Conservation (phyloP, 306 rosid species). For the Herpetospermum pedunculosum region DNA sequence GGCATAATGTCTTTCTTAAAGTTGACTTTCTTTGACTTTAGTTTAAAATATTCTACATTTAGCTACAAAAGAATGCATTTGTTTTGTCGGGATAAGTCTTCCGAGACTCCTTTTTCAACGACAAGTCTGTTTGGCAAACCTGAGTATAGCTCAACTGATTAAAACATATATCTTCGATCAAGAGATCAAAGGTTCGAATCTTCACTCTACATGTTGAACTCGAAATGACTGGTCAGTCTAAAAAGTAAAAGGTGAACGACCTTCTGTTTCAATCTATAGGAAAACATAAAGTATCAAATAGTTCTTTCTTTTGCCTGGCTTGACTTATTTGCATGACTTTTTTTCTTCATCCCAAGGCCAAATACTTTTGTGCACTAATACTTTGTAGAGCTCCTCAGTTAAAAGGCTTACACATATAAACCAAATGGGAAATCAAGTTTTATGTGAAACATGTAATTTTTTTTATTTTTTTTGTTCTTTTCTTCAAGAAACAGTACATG, state of each 20-base stretch:
- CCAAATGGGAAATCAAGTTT: not conserved
- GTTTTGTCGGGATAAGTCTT: not conserved
- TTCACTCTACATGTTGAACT: no score
- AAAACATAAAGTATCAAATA: no score
- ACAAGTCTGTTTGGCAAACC: no score
- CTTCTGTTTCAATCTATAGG: no score
- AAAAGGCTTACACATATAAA: not conserved
- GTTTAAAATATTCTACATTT: not conserved
- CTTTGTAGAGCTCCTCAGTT: not conserved
- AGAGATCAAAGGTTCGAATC: no score
- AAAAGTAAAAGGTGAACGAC: not conserved
- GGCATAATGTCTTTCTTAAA: not conserved
- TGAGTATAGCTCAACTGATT: no score
- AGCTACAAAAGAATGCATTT: not conserved
- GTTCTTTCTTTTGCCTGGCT: not conserved
- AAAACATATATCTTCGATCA: no score
- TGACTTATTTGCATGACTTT: not conserved
- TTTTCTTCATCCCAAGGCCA: not conserved
- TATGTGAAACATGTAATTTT: constrained; percentile 1
- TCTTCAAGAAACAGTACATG: no score
- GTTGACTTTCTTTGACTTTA: not conserved
- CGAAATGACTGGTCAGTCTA: no score
- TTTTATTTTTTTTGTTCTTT: no score
- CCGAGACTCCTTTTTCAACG: not conserved
- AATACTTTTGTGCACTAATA: not conserved